Conservation (phyloP, 2,329 filamentous ascomycete species). For the Nigrograna mackinnonii region DNA sequence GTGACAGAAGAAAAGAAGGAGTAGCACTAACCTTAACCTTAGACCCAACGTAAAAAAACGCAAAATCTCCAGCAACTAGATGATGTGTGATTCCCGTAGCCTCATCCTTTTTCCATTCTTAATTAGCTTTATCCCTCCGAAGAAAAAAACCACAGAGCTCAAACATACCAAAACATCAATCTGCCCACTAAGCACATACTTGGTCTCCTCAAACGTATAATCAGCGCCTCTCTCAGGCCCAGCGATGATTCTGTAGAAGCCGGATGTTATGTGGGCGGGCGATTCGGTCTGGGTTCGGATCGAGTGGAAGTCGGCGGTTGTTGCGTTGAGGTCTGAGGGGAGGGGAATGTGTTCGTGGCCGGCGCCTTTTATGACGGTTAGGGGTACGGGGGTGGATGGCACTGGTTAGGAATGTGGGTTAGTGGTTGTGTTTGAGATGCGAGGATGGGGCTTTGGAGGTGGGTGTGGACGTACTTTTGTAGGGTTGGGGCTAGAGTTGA, state of each 20-base stretch:
- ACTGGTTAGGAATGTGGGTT: too few species aligned
- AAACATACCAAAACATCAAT: conserved; percentile 19
- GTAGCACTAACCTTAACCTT: too few species aligned
- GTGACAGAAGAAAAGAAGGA: too few species aligned
- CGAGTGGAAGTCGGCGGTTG: conserved; percentile 29
- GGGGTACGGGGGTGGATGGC: too few species aligned
- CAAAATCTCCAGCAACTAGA: conserved; percentile 26
- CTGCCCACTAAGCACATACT: conserved; percentile 26
- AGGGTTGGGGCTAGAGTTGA: too few species aligned
- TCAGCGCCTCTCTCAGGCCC: conserved; percentile 19
- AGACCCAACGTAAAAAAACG: conserved; percentile 26
- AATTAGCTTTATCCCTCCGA: too few species aligned
- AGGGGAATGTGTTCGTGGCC: conserved; percentile 26
- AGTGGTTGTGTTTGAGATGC: too few species aligned
- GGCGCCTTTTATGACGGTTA: conserved; percentile 29
- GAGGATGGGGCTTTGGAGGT: too few species aligned
- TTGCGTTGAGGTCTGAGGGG: conserved; percentile 23
- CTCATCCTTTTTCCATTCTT: conserved; percentile 20
- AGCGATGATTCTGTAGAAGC: conserved; percentile 27
- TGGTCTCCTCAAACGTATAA: conserved; percentile 29
- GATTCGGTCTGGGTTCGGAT: conserved; percentile 24
- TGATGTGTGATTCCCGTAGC: conserved; percentile 26
- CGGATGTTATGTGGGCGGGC: conserved; percentile 25
- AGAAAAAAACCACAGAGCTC: too few species aligned
- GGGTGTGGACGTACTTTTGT: too few species aligned